Evolutionary conservation across 805 yeast genomes (phyloP), one percentile per base, ranked within the genome.

Genomic region (Yamadazyma takamatsuzukensis): DNA sequence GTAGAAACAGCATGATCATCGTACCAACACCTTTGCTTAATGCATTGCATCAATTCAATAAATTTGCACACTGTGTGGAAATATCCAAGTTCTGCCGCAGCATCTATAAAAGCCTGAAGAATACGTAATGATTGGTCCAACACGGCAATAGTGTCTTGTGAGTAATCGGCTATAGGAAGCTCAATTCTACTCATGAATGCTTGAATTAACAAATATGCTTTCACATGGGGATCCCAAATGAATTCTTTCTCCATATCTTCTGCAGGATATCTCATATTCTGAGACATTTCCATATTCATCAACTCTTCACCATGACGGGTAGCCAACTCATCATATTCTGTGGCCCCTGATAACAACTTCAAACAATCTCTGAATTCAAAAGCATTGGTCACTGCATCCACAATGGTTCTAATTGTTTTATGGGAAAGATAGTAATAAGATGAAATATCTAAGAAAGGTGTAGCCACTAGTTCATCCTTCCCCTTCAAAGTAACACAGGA

Each of bases 401-500:
- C 59, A 33, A 90, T 64, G 36, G 72, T 75, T 37, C 96, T 69
- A 41, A 93, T 76, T 0, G 97, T 89, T 54, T 78, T 78, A 58
- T 93, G 97, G 1, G 96, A 87, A 48, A 93, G 69, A 63, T 93
- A 93, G 59, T 93, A 93, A 60, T 83, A 93, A 2, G 97, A 87
- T 1, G 96, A 74, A 25, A 93, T 85, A 41, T 78, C 75, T 59
- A 93, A 69, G 53, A 78, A 88, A 13, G 95, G 86, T 0, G 97
- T 88, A 6, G 96, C 72, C 21, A 79, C 48, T 16, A 64, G 58
- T 31, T 65, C 69, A 29, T 71, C 72, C 23, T 68, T 69, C 1
- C 77, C 75, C 10, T 58, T 52, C 3, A 68, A 33, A 4, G 58
- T 47, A 6, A 88, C 72, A 69, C 97, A 89, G 42, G 72, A 74